These are phyloP conservation scores for Ustilago tritici DNA, from an alignment of 1,284 basidiomycete species.

Conservation along the genomic window DNA sequence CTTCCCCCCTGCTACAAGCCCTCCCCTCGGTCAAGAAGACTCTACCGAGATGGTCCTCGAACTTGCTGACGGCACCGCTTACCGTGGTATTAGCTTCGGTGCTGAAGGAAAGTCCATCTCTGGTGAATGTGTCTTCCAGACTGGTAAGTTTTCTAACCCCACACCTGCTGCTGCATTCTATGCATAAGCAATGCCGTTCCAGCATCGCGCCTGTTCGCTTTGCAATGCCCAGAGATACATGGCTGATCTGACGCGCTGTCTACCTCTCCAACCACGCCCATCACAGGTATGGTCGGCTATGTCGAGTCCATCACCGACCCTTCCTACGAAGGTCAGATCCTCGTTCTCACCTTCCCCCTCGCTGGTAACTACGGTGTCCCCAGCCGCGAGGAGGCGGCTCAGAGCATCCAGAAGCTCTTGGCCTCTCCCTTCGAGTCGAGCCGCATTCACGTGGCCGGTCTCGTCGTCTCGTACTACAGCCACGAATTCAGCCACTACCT, in stretches of 20 bases:
- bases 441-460: constrained; percentile 89
- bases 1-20: constrained; percentile 49
- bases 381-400: constrained; percentile 73
- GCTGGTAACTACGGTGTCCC: constrained; percentile 99
- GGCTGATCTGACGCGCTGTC: constrained; percentile 28
- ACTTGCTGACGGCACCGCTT: constrained; percentile 89
- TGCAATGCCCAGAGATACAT: constrained; percentile 1
- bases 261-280: constrained; percentile 12
- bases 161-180: neutral
- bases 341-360: constrained; percentile 95
- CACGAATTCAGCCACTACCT: constrained; percentile 96
- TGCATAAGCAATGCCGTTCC: neutral
- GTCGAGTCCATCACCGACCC: constrained; percentile 98
- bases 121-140: constrained; percentile 99
- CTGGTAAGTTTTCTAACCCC: constrained; percentile 76
- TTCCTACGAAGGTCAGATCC: constrained; percentile 97
- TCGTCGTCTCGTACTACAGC: constrained; percentile 90
- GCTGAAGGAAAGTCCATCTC: constrained; percentile 89
- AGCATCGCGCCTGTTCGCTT: neutral
- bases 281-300: constrained; percentile 85
- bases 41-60: constrained; percentile 78
- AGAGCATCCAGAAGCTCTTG: constrained; percentile 71
- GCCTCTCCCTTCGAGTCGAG: constrained; percentile 84
- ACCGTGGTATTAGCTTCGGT: constrained; percentile 91
- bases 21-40: constrained; percentile 51